phyloP scores from a whole-genome alignment of 495 filamentous ascomycete species.

The Trichoderma reesei region DNA sequence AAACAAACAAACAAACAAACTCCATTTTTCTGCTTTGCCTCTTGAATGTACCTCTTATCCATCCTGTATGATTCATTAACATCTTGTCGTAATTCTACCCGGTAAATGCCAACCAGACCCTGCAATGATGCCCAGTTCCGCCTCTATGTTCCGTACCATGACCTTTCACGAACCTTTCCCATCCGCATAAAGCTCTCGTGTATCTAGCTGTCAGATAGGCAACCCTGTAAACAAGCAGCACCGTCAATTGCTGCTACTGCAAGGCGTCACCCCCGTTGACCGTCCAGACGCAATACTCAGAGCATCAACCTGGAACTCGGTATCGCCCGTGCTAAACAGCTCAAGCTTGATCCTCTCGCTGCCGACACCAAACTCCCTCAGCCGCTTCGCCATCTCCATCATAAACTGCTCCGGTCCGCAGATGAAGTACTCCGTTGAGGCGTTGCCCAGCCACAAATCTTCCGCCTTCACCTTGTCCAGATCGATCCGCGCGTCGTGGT shows the following conservation, averaged over 20 bases:
- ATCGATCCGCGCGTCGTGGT: conserved; percentile 43
- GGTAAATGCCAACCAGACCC: background rate
- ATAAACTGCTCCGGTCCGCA: conserved; percentile 63
- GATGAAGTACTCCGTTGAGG: conserved; percentile 51
- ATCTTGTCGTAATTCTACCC: background rate
- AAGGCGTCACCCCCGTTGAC: background rate
- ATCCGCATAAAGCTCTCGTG: too few relatives aligned
- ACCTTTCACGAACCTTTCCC: background rate
- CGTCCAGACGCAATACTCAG: background rate
- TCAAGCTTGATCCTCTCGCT: conserved; percentile 52
- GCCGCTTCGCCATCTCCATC: conserved; percentile 38
- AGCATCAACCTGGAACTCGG: conserved; percentile 1
- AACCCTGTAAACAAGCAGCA: too few relatives aligned
- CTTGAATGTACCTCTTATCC: background rate
- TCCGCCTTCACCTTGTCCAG: conserved; percentile 40
- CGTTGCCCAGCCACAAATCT: conserved; percentile 43
- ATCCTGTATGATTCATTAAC: background rate
- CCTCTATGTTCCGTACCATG: background rate
- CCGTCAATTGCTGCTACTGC: background rate
- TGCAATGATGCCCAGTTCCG: background rate
- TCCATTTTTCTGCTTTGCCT: background rate
- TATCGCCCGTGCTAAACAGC: conserved; percentile 53
- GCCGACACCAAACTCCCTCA: conserved; percentile 43
- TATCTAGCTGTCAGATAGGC: too few relatives aligned
- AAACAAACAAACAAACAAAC: too few relatives aligned